phyloP scores from a whole-genome alignment of 805 yeast genomes.

The Kodamaea jinghongensis region DNA sequence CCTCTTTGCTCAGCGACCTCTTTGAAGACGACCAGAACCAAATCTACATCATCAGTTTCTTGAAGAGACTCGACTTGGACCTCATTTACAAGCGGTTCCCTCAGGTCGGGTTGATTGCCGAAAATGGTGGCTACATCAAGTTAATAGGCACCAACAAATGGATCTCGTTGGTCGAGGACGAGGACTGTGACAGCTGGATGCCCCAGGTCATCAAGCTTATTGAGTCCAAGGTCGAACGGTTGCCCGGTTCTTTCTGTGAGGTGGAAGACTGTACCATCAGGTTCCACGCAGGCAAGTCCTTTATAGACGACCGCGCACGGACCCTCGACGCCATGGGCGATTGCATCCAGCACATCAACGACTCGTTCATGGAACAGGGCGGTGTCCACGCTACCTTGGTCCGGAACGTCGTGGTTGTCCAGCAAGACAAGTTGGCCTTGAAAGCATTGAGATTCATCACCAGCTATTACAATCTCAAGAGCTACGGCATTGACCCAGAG shows the following conservation, averaged over 20 bases:
- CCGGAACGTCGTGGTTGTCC: slow-evolving; percentile 67
- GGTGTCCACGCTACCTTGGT: slow-evolving; percentile 77
- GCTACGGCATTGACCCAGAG: slow-evolving; percentile 13
- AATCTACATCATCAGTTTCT: slow-evolving; percentile 70
- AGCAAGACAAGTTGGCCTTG: slow-evolving; percentile 56
- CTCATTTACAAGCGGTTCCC: slow-evolving; percentile 65
- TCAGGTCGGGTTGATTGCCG: slow-evolving; percentile 81
- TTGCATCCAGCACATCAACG: slow-evolving; percentile 79
- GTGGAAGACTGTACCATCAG: slow-evolving; percentile 73
- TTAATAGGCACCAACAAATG: slow-evolving; percentile 51
- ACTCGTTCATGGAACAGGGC: slow-evolving; percentile 51
- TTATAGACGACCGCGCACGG: slow-evolving; percentile 59
- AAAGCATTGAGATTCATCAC: slow-evolving; percentile 57
- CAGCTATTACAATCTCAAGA: slow-evolving; percentile 26
- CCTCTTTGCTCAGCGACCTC: slow-evolving; percentile 53
- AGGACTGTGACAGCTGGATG: slow-evolving; percentile 53
- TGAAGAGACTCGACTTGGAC: slow-evolving; percentile 63
- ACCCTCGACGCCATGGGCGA: slow-evolving; percentile 74
- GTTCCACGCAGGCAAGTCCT: slow-evolving; percentile 70
- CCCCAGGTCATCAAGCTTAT: slow-evolving; percentile 54
- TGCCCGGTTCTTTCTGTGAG: slow-evolving; percentile 74
- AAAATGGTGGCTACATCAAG: slow-evolving; percentile 80
- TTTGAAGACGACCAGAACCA: slow-evolving; percentile 55
- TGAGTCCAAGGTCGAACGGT: slow-evolving; percentile 63
- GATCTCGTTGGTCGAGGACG: slow-evolving; percentile 58